Evolutionary conservation across 2,329 filamentous ascomycete species (phyloP), one percentile per base, ranked within the genome.

Genomic region (Stachybotrys chartarum): DNA sequence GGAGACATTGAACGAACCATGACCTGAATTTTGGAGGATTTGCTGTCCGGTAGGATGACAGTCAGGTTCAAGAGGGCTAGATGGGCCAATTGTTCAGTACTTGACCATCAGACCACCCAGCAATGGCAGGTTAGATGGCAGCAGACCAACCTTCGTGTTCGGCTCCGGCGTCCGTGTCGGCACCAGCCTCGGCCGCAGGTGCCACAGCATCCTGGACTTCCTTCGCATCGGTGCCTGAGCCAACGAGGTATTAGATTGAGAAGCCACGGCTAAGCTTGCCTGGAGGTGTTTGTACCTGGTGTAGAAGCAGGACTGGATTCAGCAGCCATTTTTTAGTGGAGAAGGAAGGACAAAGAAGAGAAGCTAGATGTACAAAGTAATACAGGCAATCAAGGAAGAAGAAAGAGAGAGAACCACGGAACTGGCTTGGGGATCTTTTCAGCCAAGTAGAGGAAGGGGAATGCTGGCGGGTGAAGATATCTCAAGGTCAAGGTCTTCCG

Each of bases 31-130:
- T 90, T 86, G 64, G 85, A 82, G 12, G 89, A 84, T 55, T 69
- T 64, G 64, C 86, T 83, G 68, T 92, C 87, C 55, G 93, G 93
- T 56, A 97, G 83, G 70, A 88, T 83, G 66, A 97, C 85, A 58
- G 85, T 88, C 66, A 97, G 67, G 57, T 78, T 77, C 64, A 84
- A 78, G 53, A 84, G 72, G 56, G 79, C 79, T 78, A 56, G 65
- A 57, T 51, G 50, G 53, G 48, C 18, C 45, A 30, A 52, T 53
- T 50, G 53, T 45, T 47, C 53, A 51, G 45, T n/a, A 47, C n/a
- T 17, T 17, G 7, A n/a, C 35, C 10, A 42, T 14, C 35, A 10
- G 35, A 42, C 8, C 35, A 24, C 14, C 10, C 35, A 42, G 8
- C 5, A 14, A 42, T 42, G 35, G 3, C 8, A 42, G 35, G 35